Base-by-base conservation (phyloP, 495 filamentous ascomycete species). In the Xylaria flabelliformis region DNA sequence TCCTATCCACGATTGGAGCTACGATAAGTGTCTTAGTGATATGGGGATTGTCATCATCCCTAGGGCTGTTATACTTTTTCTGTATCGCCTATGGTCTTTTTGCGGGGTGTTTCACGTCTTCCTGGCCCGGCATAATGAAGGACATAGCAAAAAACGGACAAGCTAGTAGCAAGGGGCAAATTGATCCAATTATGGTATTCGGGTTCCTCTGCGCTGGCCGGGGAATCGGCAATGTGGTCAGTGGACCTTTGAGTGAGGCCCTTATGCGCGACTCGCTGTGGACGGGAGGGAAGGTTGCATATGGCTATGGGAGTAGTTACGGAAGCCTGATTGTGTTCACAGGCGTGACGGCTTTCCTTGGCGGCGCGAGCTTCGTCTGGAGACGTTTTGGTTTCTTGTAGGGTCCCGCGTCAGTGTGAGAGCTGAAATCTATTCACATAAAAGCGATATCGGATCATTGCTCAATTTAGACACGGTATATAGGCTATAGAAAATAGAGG, bases 21-120 rank as follows among this genome's bases (percentile, higher is more conserved):
- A 83, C 88, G 0, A 58, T 90, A 4, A 84, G 88, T 0, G 86
- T 91, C 0, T 84, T 93, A 65, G 78, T 92, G 2, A 82, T 92
- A 70, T 93, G 91, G 91, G 91, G 90, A 1, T 73, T 92, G 21
- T 82, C 89, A 0, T 80, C 80, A 1, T 83, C 83, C 0, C 75
- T 90, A 12, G 82, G 85, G 2, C 78, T 88, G 42, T 83, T 93
- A 7, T 86, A 85, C 65, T 73, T 90, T 24, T 93, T 93, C 77
- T 87, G 86, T 29, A 73, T 92, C 13, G 75, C 86, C 2, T 92
- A 91, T 78, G 91, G 91, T 1, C 83, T 91, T 70, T 92, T 90
- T 66, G 90, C 90, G 0, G 90, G 91, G 42, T 86, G 88, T 0
- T 91, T 87, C 73, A 85, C 83, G 0, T 83, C 83, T 5, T 88